Evolutionary conservation across 129 eudicot genomes (phyloP).

Genomic region (Deinandra increscens): DNA sequence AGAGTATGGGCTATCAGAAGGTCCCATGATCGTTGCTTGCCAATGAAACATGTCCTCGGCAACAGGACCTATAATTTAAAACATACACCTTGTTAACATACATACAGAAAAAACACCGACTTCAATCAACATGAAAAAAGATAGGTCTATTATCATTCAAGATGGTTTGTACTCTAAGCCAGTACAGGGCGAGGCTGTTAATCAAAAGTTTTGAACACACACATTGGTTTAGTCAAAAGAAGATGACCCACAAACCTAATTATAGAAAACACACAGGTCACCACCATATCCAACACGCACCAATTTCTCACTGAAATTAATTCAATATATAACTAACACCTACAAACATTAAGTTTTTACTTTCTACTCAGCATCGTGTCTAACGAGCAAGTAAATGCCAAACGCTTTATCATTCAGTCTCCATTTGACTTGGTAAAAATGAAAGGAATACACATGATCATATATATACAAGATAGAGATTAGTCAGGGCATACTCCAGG

Average conservation of each 20-base stretch:
- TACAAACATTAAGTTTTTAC: neutral
- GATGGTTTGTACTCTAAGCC: neutral
- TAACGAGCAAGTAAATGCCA: neutral
- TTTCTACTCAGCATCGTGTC: neutral
- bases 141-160: no score
- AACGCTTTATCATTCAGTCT: neutral
- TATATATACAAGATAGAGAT: no score
- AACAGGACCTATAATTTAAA: slow-evolving; percentile 54
- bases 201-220: neutral
- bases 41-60: slow-evolving; percentile 77
- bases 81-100: neutral
- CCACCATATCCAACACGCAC: neutral
- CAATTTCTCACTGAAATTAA: no score
- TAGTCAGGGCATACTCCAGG: no score
- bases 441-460: neutral
- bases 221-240: neutral
- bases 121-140: no score
- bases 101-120: no score
- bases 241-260: neutral
- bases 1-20: slow-evolving; percentile 68
- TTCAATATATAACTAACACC: neutral
- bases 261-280: neutral
- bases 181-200: neutral
- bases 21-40: slow-evolving; percentile 80
- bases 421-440: neutral